These are phyloP conservation scores for Mastigamoeba balamuthi DNA, from an alignment of 78 protist species.

Conservation along the genomic window DNA sequence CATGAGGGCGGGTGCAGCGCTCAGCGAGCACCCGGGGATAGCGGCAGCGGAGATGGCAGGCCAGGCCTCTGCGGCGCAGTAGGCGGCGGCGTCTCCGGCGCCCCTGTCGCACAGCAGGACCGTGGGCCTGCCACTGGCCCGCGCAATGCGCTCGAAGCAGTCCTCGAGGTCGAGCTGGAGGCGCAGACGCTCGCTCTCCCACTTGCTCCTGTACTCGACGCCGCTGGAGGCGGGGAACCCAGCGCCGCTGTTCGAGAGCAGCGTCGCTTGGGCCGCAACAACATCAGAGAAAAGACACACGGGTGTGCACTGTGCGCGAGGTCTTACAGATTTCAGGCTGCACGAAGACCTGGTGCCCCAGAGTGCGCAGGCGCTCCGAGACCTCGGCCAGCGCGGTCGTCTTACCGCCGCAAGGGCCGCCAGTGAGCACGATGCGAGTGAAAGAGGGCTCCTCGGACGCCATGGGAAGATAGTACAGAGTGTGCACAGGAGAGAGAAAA, in stretches of 20 bases:
- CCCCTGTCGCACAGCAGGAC: conserved; percentile 20
- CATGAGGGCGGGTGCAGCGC: neutral
- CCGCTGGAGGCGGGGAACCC: conserved; percentile 3
- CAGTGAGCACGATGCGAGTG: conserved; percentile 8
- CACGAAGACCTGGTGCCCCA: neutral
- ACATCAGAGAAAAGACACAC: neutral
- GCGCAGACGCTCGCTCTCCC: conserved; percentile 1
- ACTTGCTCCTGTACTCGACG: neutral
- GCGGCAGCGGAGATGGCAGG: too few relatives aligned
- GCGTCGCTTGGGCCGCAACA: neutral
- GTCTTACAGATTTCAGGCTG: conserved; percentile 6
- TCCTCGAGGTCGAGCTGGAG: conserved; percentile 10
- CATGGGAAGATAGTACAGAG: too few relatives aligned
- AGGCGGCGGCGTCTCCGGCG: conserved; percentile 1
- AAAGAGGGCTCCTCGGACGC: too few relatives aligned
- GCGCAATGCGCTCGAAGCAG: conserved; percentile 3
- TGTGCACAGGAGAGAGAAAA: too few relatives aligned
- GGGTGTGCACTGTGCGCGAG: neutral
- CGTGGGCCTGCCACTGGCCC: neutral
- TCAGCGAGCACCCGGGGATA: too few relatives aligned
- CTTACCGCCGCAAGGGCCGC: conserved; percentile 29
- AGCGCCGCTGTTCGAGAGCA: conserved; percentile 5
- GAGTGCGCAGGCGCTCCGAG: neutral
- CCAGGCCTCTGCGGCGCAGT: neutral
- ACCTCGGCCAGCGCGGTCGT: conserved; percentile 5